Percentiles rank a stretch among this genome's conserved stretches.
phyloP scores from a whole-genome alignment of 2,329 filamentous ascomycete species.

The Paramyrothecium roridum region DNA sequence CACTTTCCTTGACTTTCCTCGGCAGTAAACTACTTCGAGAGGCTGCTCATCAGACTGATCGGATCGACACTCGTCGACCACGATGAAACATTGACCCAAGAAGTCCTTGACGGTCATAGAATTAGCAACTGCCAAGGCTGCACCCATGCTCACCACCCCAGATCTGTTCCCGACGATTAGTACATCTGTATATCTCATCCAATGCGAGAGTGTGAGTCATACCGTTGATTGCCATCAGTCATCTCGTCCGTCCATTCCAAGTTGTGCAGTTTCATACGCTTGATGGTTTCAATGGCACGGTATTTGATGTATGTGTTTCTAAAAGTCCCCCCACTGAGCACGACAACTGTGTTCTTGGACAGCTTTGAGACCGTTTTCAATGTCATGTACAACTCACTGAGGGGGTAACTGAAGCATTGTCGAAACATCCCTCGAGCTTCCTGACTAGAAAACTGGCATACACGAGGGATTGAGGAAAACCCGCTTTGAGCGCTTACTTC shows the following conservation, averaged over 20 bases:
- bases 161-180: too few species aligned
- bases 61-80: neutral
- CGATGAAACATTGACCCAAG: neutral
- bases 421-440: neutral
- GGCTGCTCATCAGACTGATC: neutral
- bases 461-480: neutral
- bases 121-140: neutral
- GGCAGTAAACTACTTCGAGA: neutral
- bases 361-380: neutral
- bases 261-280: neutral
- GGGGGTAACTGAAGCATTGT: neutral
- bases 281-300: neutral
- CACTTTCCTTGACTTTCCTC: neutral
- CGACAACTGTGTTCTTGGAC: neutral
- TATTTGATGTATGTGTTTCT: neutral
- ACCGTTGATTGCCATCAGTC: neutral
- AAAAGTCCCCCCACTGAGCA: neutral
- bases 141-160: neutral
- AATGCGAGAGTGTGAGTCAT: too few species aligned
- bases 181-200: too few species aligned
- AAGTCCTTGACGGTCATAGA: neutral
- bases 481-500: neutral
- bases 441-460: neutral
- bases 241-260: neutral
- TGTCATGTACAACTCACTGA: neutral